Conservation (phyloP, 371 early-diverging fungal species). For the Mortierella sp. region DNA sequence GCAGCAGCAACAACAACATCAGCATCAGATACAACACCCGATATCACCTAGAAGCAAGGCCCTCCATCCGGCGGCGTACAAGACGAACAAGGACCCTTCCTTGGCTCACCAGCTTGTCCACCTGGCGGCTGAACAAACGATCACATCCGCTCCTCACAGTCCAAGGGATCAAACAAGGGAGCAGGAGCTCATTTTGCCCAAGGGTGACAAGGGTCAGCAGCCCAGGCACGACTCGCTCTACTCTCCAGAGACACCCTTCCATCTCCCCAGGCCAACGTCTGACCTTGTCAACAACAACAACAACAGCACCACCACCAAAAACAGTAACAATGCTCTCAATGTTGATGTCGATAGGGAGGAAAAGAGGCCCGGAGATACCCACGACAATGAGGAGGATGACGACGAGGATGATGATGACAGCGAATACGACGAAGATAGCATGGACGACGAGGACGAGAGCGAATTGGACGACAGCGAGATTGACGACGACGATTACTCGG, state of each 20-base stretch:
- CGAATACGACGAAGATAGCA: constrained; percentile 24
- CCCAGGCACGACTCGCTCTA: neutral
- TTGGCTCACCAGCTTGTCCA: constrained; percentile 10
- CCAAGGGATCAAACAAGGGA: constrained; percentile 38
- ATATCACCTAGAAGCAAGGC: constrained; percentile 6
- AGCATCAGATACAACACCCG: constrained; percentile 6
- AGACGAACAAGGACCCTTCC: neutral
- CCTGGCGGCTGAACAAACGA: constrained; percentile 1
- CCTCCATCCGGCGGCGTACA: neutral
- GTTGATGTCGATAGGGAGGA: neutral
- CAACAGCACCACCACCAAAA: too few relatives aligned
- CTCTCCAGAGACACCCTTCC: neutral
- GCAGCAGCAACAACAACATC: constrained; percentile 3
- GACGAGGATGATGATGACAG: constrained; percentile 13
- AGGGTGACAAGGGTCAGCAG: neutral
- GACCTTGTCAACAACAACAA: neutral
- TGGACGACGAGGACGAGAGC: constrained; percentile 24
- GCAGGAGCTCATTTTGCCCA: constrained; percentile 16
- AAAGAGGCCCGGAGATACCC: neutral
- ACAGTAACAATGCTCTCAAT: neutral
- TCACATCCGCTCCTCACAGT: constrained; percentile 10
- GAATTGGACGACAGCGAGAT: constrained; percentile 23
- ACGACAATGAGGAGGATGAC: constrained; percentile 16
- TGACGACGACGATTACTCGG: constrained; percentile 11
- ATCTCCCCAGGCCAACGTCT: neutral